Evolutionary conservation across 345 rosid genomes (phyloP).

Genomic region (Salix arbutifolia): DNA sequence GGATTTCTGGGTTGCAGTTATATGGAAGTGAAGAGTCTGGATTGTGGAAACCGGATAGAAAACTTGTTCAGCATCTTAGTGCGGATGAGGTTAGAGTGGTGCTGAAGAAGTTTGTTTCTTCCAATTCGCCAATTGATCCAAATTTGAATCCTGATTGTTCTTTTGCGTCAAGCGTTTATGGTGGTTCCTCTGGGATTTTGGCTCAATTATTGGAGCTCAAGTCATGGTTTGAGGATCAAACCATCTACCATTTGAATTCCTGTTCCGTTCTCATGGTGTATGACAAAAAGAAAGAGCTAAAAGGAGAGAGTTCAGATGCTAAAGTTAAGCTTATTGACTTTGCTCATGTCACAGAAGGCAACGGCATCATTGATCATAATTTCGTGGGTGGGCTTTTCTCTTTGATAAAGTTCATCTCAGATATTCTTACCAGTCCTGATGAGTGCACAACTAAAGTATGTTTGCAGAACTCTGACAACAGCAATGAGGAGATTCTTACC

Average conservation of each 20-base stretch:
- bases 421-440: constrained; percentile 45
- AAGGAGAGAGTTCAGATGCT: constrained; percentile 35
- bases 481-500: constrained; percentile 38
- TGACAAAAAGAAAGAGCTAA: constrained; percentile 47
- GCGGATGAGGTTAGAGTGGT: constrained; percentile 49
- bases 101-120: constrained; percentile 78
- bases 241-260: constrained; percentile 72
- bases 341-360: constrained; percentile 81
- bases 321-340: constrained; percentile 82
- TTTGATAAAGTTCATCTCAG: constrained; percentile 69
- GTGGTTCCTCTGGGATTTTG: constrained; percentile 62
- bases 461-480: constrained; percentile 22
- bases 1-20: constrained; percentile 71
- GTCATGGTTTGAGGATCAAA: constrained; percentile 93
- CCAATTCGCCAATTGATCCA: constrained; percentile 34
- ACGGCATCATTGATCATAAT: constrained; percentile 89
- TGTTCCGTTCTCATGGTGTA: constrained; percentile 75
- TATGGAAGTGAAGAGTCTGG: constrained; percentile 38
- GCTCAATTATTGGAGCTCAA: constrained; percentile 73
- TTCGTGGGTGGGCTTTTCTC: constrained; percentile 95
- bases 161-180: constrained; percentile 50
- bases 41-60: constrained; percentile 67
- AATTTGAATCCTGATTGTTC: constrained; percentile 50
- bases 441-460: constrained; percentile 25
- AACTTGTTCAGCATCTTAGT: constrained; percentile 36